Evolutionary conservation across 2,329 filamentous ascomycete genomes (phyloP).

Genomic region (Macrophomina tecta): DNA sequence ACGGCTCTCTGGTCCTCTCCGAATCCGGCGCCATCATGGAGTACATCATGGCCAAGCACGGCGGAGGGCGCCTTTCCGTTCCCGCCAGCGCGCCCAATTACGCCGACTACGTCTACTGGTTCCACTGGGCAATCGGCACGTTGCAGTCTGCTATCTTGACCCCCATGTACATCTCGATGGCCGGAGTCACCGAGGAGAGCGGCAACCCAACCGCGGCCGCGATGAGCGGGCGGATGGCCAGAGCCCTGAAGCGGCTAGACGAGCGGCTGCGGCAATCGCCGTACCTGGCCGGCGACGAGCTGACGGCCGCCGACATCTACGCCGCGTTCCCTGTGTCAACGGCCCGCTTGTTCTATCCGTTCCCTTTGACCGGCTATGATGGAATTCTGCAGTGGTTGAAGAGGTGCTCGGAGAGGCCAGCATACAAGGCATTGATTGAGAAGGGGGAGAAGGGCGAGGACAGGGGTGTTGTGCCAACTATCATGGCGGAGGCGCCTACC

Average conservation of each 20-base stretch:
- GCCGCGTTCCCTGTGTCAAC: conserved; percentile 66
- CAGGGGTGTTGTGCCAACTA: conserved; percentile 21
- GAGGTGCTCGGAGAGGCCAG: conserved; percentile 18
- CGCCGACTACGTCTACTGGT: conserved; percentile 69
- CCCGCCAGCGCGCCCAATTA: conserved; percentile 57
- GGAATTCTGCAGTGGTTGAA: conserved; percentile 33
- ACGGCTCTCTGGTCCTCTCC: conserved; percentile 60
- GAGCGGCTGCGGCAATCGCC: conserved; percentile 51
- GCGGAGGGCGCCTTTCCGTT: conserved; percentile 55
- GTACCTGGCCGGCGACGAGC: conserved; percentile 66
- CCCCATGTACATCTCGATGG: conserved; percentile 37
- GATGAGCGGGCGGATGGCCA: conserved; percentile 18
- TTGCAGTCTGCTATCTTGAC: conserved; percentile 47
- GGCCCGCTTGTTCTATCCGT: conserved; percentile 59
- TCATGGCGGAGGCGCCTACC: conserved; percentile 20
- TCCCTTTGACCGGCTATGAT: conserved; percentile 35
- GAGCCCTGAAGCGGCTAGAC: conserved; percentile 56
- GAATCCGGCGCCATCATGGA: conserved; percentile 67
- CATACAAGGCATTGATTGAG: conserved; percentile 28
- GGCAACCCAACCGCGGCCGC: conserved; percentile 30
- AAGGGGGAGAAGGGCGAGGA: conserved; percentile 28
- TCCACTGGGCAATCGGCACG: conserved; percentile 59
- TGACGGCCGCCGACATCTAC: conserved; percentile 73
- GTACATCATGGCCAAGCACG: conserved; percentile 61
- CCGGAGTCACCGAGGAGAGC: conserved; percentile 34